phyloP scores from a whole-genome alignment of 345 rosid species.

The Euphorbia tirucalli region DNA sequence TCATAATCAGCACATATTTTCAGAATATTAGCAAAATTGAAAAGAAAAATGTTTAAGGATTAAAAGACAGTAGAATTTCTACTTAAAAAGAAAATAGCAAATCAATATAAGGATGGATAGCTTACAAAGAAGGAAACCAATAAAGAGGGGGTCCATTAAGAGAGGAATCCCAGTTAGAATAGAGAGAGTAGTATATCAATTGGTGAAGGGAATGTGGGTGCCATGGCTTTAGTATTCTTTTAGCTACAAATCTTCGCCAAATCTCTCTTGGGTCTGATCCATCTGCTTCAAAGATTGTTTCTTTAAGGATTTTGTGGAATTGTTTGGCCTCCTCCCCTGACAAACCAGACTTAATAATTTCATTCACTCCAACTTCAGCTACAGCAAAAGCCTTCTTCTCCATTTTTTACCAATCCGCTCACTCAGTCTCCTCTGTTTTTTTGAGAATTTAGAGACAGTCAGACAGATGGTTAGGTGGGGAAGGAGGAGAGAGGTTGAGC shows the following conservation, averaged over 20 bases:
- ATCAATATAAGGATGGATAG: neutral
- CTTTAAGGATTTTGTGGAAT: conserved; percentile 32
- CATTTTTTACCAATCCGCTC: conserved; percentile 19
- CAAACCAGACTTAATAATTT: conserved; percentile 52
- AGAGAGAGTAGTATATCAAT: conserved; percentile 63
- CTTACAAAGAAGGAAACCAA: conserved; percentile 83
- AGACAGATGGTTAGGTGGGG: neutral
- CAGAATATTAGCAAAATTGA: neutral
- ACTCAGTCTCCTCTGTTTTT: neutral
- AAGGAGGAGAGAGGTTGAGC: neutral
- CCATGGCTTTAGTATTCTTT: conserved; percentile 57
- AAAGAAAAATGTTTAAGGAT: too few species aligned
- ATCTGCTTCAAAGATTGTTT: conserved; percentile 25
- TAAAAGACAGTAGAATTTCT: too few species aligned
- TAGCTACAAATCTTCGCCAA: conserved; percentile 54
- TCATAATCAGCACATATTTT: too few species aligned
- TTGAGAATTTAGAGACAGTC: neutral
- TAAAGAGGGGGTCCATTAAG: conserved; percentile 70
- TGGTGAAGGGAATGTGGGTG: conserved; percentile 74
- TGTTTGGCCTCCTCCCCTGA: conserved; percentile 40
- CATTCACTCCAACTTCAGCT: conserved; percentile 45
- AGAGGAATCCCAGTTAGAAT: conserved; percentile 65
- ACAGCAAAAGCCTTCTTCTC: conserved; percentile 25
- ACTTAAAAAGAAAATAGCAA: neutral
- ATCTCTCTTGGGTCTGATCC: conserved; percentile 49